Evolutionary conservation across 1,284 basidiomycete genomes (phyloP), one percentile per base, ranked within the genome.

Genomic region (Apiotrichum siamense): DNA sequence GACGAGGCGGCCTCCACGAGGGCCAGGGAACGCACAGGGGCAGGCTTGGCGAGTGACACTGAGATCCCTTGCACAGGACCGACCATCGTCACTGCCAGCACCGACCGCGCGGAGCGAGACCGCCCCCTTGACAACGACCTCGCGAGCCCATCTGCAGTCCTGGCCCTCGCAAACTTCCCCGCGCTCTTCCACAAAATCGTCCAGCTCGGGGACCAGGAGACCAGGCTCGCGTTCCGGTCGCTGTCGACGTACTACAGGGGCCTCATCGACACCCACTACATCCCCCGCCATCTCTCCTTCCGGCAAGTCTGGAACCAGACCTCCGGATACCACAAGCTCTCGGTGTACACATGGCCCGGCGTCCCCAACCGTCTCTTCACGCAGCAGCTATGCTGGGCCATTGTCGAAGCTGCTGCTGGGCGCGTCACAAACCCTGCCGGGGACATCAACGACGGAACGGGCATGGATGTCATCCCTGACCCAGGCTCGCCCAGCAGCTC

Each of bases 131-230:
- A 31, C 29, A 31, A 31, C 29, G 15, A n/a, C n/a, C n/a, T n/a
- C n/a, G n/a, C n/a, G n/a, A n/a, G n/a, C n/a, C n/a, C n/a, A n/a
- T n/a, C n/a, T n/a, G 29, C n/a, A 13, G 13, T 18, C 13, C n/a
- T 35, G 7, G 15, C 33, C 13, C n/a, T 13, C 13, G n/a, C 33
- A n/a, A 35, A 18, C 33, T 55, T 47, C 36, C 49, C 48, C 13
- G 33, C 47, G 31, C 47, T 55, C 17, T n/a, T 50, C 26, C 40
- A 50, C 36, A n/a, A 47, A 35, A 47, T 55, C n/a, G 29, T 55
- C 24, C 9, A 2, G 9, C 27, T 36, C 11, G 36, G 45, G 5
- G 24, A 31, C 13, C 23, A 31, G 13, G 27, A 39, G 7, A 26
- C 26, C 31, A 36, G 21, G 23, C 42, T 48, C 31, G 44, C 49